Percentiles rank a stretch among this genome's conserved stretches.
Conservation (phyloP, 495 filamentous ascomycete species). For the Choiromyces venosus region DNA sequence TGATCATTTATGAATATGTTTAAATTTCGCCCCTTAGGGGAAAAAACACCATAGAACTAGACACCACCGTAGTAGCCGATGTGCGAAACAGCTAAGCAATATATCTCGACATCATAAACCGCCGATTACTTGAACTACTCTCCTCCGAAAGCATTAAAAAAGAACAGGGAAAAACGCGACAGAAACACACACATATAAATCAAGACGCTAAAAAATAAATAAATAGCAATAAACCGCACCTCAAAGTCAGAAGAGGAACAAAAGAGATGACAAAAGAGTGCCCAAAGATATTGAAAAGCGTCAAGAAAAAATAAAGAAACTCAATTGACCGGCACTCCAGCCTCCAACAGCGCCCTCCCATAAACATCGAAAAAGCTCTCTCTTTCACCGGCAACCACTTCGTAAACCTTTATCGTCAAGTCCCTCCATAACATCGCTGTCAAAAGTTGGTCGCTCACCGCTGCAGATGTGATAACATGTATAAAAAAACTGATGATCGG, state of each 20-base stretch:
- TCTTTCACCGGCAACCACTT: constrained; percentile 13
- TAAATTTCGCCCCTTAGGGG: not conserved
- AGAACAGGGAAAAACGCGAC: too few species aligned
- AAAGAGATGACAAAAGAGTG: not conserved
- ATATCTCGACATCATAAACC: not conserved
- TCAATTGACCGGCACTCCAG: not conserved
- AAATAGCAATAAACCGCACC: not conserved
- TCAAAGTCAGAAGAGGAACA: not conserved
- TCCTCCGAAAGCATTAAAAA: not conserved
- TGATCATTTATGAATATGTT: not conserved
- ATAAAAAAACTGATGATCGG: not conserved
- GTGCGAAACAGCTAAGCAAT: not conserved
- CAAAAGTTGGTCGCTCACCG: not conserved
- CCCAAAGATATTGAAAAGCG: not conserved
- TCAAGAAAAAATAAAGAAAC: not conserved
- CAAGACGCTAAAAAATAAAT: too few species aligned
- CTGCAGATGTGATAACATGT: not conserved
- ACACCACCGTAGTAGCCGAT: not conserved
- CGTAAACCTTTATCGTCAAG: constrained; percentile 10
- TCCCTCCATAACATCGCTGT: constrained; percentile 10
- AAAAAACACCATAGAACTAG: not conserved
- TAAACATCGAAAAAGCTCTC: constrained; percentile 9
- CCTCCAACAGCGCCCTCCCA: not conserved
- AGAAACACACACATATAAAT: too few species aligned
- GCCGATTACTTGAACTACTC: not conserved